Percentiles rank a stretch among this genome's conserved stretches.
Conservation (phyloP, 73 alveolate genomes). For the Tetrahymena malaccensis region DNA sequence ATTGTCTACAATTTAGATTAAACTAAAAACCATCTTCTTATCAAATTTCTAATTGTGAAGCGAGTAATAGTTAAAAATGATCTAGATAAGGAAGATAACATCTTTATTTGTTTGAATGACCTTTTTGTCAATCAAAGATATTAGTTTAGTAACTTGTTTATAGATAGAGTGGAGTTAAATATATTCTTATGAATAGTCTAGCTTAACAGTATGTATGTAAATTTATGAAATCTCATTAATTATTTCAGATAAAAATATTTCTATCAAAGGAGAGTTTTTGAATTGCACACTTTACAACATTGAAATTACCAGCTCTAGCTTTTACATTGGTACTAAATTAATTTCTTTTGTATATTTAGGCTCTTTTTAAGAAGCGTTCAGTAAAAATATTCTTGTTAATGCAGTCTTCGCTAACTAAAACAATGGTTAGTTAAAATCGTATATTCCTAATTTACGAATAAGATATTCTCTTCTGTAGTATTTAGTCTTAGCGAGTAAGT, state of each 20-base stretch:
- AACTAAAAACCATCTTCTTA: background rate
- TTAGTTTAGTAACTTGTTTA: background rate
- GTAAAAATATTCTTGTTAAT: background rate
- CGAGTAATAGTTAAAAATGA: background rate
- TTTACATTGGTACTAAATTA: background rate
- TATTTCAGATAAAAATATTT: background rate
- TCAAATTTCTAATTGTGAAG: background rate
- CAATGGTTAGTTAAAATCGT: background rate
- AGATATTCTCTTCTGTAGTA: background rate
- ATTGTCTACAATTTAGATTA: background rate
- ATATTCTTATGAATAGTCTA: background rate
- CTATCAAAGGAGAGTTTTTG: background rate
- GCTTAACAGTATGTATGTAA: background rate
- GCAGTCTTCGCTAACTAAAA: background rate
- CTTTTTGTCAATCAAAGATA: background rate
- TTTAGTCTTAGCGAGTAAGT: background rate
- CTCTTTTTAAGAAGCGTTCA: background rate
- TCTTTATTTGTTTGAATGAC: background rate
- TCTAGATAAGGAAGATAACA: background rate
- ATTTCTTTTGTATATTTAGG: background rate
- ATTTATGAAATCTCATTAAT: background rate
- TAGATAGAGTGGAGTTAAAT: background rate
- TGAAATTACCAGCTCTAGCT: background rate
- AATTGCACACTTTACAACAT: background rate
- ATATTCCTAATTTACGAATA: background rate